Evolutionary conservation across 176 grass and related monocot genomes (phyloP).

Genomic region (Rhipidocladum racemiflorum): DNA sequence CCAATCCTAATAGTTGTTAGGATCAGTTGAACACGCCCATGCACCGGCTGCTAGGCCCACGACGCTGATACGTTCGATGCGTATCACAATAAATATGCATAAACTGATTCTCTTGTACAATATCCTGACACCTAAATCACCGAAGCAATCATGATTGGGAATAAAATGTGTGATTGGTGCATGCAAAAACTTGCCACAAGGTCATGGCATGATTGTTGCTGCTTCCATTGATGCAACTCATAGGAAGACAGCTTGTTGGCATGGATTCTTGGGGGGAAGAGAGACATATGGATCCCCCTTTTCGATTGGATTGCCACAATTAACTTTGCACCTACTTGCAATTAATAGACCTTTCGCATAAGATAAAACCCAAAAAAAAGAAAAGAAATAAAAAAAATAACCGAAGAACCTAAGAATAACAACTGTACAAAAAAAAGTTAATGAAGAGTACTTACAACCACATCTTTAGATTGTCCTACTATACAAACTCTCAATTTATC

Average conservation of each 20-base stretch:
- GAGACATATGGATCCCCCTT: not conserved
- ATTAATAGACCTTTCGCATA: not conserved
- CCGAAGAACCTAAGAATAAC: not conserved
- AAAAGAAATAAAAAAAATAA: conserved; percentile 14
- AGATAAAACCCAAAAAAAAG: not conserved
- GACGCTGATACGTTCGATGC: no score
- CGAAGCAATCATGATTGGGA: conserved; percentile 12
- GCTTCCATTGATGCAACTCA: conserved; percentile 21
- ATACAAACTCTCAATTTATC: conserved; percentile 73
- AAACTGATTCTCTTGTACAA: not conserved
- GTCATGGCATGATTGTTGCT: not conserved
- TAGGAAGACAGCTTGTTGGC: not conserved
- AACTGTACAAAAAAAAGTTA: not conserved
- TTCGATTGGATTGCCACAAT: not conserved
- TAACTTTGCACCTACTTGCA: conserved; percentile 11
- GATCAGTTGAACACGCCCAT: no score
- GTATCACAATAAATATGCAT: not conserved
- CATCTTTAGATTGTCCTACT: conserved; percentile 59
- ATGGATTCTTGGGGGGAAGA: not conserved
- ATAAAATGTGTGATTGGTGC: not conserved
- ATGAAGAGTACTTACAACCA: conserved; percentile 47
- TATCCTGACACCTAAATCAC: not conserved
- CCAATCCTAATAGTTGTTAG: no score
- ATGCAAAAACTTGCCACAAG: conserved; percentile 13
- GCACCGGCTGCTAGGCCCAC: no score